Percentiles rank a stretch among this genome's conserved stretches.
Evolutionary conservation across 1,284 basidiomycete genomes (phyloP).

Genomic region (Ganoderma resinaceum): DNA sequence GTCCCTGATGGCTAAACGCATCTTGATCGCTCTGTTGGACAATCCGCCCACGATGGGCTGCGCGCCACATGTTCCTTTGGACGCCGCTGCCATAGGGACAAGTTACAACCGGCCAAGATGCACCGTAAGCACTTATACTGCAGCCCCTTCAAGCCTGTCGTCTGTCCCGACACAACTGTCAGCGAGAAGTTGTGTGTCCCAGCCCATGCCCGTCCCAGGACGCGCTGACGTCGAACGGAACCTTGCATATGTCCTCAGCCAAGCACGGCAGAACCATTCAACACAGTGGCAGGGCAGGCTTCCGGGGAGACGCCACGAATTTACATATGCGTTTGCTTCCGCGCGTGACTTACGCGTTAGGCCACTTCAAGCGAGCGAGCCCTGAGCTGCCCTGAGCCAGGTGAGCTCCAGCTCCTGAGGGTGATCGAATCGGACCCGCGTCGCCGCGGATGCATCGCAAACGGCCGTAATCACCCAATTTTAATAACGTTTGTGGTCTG

Average conservation of each 20-base stretch:
- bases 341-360: conserved; percentile 9
- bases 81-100: conserved; percentile 29
- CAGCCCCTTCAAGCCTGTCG: neutral
- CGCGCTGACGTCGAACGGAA: conserved; percentile 1
- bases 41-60: conserved; percentile 4
- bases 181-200: neutral
- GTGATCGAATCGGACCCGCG: conserved; percentile 1
- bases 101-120: conserved; percentile 19
- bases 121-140: neutral
- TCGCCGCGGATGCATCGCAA: conserved; percentile 2
- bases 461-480: neutral
- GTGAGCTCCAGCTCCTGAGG: neutral
- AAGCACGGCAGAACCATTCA: conserved; percentile 3
- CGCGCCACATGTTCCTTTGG: neutral
- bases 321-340: conserved; percentile 18
- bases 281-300: neutral
- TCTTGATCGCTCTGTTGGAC: neutral
- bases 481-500: neutral
- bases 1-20: neutral
- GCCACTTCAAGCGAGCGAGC: neutral
- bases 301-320: conserved; percentile 13
- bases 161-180: neutral
- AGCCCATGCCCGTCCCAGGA: neutral
- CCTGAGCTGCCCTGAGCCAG: conserved; percentile 5
- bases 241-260: neutral